Base-by-base conservation (phyloP, 2,329 filamentous ascomycete genomes). In the Fusarium dimerum region DNA sequence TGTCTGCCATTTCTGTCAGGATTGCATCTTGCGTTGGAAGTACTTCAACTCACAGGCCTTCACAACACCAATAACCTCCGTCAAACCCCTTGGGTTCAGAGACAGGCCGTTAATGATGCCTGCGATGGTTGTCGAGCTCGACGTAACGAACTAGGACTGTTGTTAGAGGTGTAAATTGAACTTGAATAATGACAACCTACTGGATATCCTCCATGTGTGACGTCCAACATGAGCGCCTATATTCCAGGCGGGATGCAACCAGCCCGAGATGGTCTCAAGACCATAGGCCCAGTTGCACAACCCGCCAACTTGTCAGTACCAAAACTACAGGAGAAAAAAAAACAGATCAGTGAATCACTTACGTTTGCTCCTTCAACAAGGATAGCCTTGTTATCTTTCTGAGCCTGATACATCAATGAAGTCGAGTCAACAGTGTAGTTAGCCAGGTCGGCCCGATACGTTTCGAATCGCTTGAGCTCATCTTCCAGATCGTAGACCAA, bases 51-150 rank as follows among this genome's bases (percentile, higher is more conserved):
- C 60, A 73, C 85, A 87, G 30, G 85, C 84, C 68, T 89, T 89
- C 29, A 88, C 85, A 11, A 88, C 85, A 48, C 86, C 86, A 59
- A 88, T 80, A 43, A 83, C 78, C 55, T 74, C 78, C 48, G 76
- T 78, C 55, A 88, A 76, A 56, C 83, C 83, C 57, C 75, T 79
- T 55, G 82, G 84, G 65, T 83, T 82, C 42, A 88, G 70, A 34
- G 79, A 78, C 12, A 88, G 74, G 47, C 85, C 85, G 38, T 81
- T 84, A 60, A 88, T 79, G 55, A 86, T 80, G 54, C 85, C 85
- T 39, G 58, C 61, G 47, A 63, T 50, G 17, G 55, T 79, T 20
- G 82, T 85, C 67, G 76, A 85, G 51, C 81, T 84, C 40, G 79
- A 83, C 45, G 81, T 84, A 49, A 85, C 82, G 52, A 68, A 70